Conservation (phyloP, 2,329 filamentous ascomycete species). For the Ophiocordyceps sinensis region DNA sequence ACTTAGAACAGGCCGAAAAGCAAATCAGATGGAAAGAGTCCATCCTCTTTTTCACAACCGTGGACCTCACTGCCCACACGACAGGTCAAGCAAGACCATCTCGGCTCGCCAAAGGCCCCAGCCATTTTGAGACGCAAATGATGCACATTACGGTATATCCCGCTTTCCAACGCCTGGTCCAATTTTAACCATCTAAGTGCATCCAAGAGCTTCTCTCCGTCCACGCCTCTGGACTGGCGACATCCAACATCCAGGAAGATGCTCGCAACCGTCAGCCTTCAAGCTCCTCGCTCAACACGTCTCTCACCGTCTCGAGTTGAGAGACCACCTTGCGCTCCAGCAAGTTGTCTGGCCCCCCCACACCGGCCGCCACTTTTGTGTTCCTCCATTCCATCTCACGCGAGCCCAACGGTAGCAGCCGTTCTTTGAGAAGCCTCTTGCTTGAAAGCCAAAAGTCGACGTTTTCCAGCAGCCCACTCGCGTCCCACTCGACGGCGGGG, state of each 20-base stretch:
- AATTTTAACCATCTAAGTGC: too few species aligned
- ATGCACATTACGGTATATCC: too few species aligned
- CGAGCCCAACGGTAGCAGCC: conserved; percentile 58
- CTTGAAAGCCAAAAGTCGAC: conserved; percentile 68
- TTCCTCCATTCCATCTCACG: conserved; percentile 52
- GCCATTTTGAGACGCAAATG: too few species aligned
- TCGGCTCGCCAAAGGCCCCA: too few species aligned
- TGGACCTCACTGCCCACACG: too few species aligned
- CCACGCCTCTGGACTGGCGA: not conserved
- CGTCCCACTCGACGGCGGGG: conserved; percentile 61
- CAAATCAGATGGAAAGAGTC: too few species aligned
- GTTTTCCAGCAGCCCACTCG: conserved; percentile 58
- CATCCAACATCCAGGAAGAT: not conserved
- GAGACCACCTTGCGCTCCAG: conserved; percentile 64
- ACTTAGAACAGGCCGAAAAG: too few species aligned
- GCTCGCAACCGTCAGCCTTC: conserved; percentile 14
- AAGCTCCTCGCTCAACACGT: conserved; percentile 37
- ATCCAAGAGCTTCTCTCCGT: too few species aligned
- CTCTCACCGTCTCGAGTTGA: conserved; percentile 48
- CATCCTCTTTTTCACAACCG: too few species aligned
- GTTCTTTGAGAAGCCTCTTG: conserved; percentile 52
- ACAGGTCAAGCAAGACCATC: too few species aligned
- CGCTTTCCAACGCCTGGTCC: too few species aligned
- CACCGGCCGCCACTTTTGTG: conserved; percentile 18
- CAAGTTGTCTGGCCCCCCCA: conserved; percentile 38